Percentiles rank a stretch among this genome's conserved stretches.
phyloP scores from a whole-genome alignment of 768 basidiomycete genomes.

The Pleurotus citrinopileatus region DNA sequence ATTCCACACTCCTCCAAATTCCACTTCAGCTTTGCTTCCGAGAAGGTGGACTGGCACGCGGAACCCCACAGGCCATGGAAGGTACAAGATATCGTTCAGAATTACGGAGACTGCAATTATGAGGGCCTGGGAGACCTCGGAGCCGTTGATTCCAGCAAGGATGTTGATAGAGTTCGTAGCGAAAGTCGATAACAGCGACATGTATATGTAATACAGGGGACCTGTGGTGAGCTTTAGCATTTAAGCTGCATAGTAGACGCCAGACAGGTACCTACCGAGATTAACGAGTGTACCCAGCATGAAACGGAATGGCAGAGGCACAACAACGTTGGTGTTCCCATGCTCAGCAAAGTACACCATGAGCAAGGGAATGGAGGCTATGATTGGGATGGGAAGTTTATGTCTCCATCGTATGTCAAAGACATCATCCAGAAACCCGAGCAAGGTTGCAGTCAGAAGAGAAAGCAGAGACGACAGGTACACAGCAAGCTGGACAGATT shows the following conservation, averaged over 20 bases:
- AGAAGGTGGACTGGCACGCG: conserved; percentile 69
- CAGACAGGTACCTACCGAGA: too few species aligned
- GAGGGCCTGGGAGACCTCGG: conserved; percentile 91
- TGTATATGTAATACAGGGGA: conserved; percentile 93
- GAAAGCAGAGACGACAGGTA: conserved; percentile 94
- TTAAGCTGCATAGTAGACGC: too few species aligned
- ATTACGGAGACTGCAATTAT: conserved; percentile 90
- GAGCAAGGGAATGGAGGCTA: conserved; percentile 91
- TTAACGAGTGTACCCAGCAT: conserved; percentile 80
- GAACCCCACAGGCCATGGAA: conserved; percentile 84
- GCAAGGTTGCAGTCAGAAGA: conserved; percentile 85
- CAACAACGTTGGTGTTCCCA: conserved; percentile 91
- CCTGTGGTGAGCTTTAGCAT: conserved; percentile 52
- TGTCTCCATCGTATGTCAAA: conserved; percentile 99
- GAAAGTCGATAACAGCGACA: conserved; percentile 94
- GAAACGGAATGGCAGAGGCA: conserved; percentile 77
- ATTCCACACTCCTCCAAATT: conserved; percentile 76
- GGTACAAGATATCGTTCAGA: conserved; percentile 88
- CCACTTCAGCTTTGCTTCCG: conserved; percentile 62
- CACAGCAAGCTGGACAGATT: conserved; percentile 63
- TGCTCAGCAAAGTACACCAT: conserved; percentile 96
- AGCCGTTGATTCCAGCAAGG: conserved; percentile 95
- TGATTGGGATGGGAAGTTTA: conserved; percentile 94
- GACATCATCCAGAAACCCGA: conserved; percentile 95
- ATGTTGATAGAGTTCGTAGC: conserved; percentile 99